These are phyloP conservation scores for Naematelia encephala DNA, from an alignment of 768 basidiomycete genomes.

Conservation along the genomic window DNA sequence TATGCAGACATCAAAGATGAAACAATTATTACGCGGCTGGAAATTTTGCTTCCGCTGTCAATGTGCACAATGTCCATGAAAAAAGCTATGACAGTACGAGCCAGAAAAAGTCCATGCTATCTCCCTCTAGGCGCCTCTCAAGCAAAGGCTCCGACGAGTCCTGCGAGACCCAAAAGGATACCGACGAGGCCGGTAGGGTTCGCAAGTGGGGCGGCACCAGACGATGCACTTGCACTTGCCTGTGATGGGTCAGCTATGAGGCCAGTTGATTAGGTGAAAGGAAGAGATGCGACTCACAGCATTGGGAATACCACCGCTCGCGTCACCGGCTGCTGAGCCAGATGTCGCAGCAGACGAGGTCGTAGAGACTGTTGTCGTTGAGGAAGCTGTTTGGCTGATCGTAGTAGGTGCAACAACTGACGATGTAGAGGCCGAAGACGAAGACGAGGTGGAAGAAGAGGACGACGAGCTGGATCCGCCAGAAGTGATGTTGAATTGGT, in stretches of 20 bases:
- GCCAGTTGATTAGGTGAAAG: background rate
- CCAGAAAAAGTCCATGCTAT: no score
- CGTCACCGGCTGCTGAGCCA: conserved; percentile 14
- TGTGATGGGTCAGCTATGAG: conserved; percentile 8
- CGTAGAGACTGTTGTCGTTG: conserved; percentile 5
- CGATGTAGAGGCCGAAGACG: conserved; percentile 6
- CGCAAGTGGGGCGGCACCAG: conserved; percentile 9
- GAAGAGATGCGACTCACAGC: conserved; percentile 17
- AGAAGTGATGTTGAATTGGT: conserved; percentile 58
- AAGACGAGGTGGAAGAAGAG: conserved; percentile 7
- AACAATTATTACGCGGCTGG: background rate
- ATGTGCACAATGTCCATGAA: background rate
- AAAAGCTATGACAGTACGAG: background rate
- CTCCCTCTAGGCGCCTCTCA: conserved; percentile 6
- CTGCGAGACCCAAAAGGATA: conserved; percentile 12
- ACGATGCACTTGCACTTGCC: no score
- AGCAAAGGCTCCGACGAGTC: conserved; percentile 15
- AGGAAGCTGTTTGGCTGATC: background rate
- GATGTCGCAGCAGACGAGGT: conserved; percentile 2
- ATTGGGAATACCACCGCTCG: conserved; percentile 33
- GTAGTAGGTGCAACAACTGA: background rate
- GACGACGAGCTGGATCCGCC: conserved; percentile 49
- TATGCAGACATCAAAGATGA: no score
- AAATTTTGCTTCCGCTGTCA: background rate
- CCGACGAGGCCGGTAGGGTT: conserved; percentile 13